phyloP scores from a whole-genome alignment of 1,284 basidiomycete genomes.

The Marasmius sp. region DNA sequence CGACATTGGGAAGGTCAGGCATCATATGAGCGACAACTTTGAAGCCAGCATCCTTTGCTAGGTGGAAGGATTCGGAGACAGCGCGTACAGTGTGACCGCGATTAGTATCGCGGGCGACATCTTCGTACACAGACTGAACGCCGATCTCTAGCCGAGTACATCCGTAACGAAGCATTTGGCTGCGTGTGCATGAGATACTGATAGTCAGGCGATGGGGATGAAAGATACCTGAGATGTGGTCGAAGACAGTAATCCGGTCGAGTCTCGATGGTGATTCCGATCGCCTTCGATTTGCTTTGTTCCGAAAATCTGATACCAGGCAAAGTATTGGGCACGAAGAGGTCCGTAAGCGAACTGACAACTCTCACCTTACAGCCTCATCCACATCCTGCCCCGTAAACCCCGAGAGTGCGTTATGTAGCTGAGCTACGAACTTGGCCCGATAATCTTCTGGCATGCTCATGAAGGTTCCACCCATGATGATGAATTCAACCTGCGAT shows the following conservation, averaged over 20 bases:
- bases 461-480: slow-evolving; percentile 99
- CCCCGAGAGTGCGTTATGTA: slow-evolving; percentile 96
- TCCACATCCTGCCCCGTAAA: slow-evolving; percentile 93
- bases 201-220: neutral
- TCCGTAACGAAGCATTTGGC: slow-evolving; percentile 98
- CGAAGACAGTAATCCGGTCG: slow-evolving; percentile 97
- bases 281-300: slow-evolving; percentile 96
- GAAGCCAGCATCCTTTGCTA: slow-evolving; percentile 98
- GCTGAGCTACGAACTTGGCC: slow-evolving; percentile 90
- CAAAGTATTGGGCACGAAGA: slow-evolving; percentile 6
- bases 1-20: slow-evolving; percentile 97
- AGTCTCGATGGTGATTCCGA: slow-evolving; percentile 99
- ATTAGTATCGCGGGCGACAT: slow-evolving; percentile 98
- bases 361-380: slow-evolving; percentile 84
- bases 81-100: slow-evolving; percentile 98
- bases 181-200: slow-evolving; percentile 29
- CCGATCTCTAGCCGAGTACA: slow-evolving; percentile 98
- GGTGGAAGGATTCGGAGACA: slow-evolving; percentile 96
- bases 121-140: slow-evolving; percentile 98
- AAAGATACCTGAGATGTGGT: slow-evolving; percentile 81
- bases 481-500: slow-evolving; percentile 89
- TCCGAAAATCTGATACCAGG: slow-evolving; percentile 76
- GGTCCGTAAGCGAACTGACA: neutral
- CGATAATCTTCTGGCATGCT: slow-evolving; percentile 97
- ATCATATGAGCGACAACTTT: slow-evolving; percentile 99